Percentiles rank a stretch among this genome's conserved stretches.
These are phyloP conservation scores for Atkinsonella texensis DNA, from an alignment of 2,329 filamentous ascomycete species.

Conservation along the genomic window DNA sequence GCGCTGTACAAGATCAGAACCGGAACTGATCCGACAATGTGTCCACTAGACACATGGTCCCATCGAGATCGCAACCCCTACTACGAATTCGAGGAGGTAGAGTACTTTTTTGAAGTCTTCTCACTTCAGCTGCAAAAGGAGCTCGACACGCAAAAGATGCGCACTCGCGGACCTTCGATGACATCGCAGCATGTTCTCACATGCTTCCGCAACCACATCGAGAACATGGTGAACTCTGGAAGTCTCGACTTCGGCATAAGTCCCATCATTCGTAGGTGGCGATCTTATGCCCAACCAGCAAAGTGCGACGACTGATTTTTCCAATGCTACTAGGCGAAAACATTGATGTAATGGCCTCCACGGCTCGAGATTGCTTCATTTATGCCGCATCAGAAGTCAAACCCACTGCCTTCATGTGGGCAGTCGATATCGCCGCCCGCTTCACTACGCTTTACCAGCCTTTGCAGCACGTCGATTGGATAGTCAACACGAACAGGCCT, in stretches of 20 bases:
- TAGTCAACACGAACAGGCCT: constrained; percentile 5
- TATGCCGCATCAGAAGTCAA: constrained; percentile 10
- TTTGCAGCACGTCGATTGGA: constrained; percentile 10
- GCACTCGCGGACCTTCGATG: constrained; percentile 7
- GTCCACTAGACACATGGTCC: not conserved
- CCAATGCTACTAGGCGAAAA: constrained; percentile 12
- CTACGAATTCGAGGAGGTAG: constrained; percentile 5
- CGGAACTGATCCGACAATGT: not conserved
- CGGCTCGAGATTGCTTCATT: constrained; percentile 11
- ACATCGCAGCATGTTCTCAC: constrained; percentile 14
- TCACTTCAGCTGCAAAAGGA: constrained; percentile 15
- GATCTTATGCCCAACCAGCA: not conserved
- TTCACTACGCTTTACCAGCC: constrained; percentile 9
- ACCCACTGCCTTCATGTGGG: constrained; percentile 11
- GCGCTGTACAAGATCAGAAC: constrained; percentile 10
- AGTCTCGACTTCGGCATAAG: constrained; percentile 10
- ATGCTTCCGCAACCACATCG: constrained; percentile 16
- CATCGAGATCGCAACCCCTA: not conserved
- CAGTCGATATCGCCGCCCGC: constrained; percentile 6
- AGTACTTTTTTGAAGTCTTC: constrained; percentile 17
- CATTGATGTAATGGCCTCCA: constrained; percentile 12
- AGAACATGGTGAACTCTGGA: constrained; percentile 13
- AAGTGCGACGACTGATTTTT: not conserved
- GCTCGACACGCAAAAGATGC: constrained; percentile 7
- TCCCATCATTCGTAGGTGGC: constrained; percentile 14